Conservation (phyloP, 1,284 basidiomycete genomes). For the Pisolithus thermaeus region DNA sequence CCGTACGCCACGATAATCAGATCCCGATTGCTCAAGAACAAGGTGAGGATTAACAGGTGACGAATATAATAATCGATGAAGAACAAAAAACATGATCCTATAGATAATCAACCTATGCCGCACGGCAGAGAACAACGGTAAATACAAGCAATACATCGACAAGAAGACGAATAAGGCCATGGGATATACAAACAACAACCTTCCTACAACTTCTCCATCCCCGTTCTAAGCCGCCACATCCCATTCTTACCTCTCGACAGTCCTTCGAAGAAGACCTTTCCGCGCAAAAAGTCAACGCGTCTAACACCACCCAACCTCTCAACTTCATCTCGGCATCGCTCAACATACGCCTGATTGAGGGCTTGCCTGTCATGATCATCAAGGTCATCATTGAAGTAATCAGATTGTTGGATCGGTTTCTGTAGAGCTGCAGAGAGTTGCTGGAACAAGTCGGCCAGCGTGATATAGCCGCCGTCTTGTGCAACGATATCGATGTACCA, state of each 20-base stretch:
- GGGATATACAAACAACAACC: background rate
- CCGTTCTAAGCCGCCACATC: slow-evolving; percentile 28
- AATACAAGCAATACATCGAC: too few relatives aligned
- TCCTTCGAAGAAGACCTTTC: slow-evolving; percentile 22
- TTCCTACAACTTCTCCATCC: background rate
- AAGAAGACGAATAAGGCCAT: too few relatives aligned
- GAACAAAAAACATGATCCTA: too few relatives aligned
- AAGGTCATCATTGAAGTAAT: slow-evolving; percentile 36
- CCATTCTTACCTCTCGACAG: slow-evolving; percentile 26
- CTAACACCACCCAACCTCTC: slow-evolving; percentile 25
- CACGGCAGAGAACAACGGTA: too few relatives aligned
- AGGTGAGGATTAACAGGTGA: too few relatives aligned
- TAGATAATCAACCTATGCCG: too few relatives aligned
- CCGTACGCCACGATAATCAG: too few relatives aligned
- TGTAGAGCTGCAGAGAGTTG: slow-evolving; percentile 29
- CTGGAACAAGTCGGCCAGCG: slow-evolving; percentile 46
- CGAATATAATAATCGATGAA: too few relatives aligned
- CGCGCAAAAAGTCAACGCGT: slow-evolving; percentile 26
- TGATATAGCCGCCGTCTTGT: slow-evolving; percentile 44
- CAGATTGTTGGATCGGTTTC: slow-evolving; percentile 27
- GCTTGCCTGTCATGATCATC: slow-evolving; percentile 29
- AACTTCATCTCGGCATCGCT: slow-evolving; percentile 25
- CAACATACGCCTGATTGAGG: slow-evolving; percentile 31
- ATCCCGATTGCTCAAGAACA: too few relatives aligned
- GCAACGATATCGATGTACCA: slow-evolving; percentile 52